These are phyloP conservation scores for Malus asiatica DNA, from an alignment of 306 rosid genomes.

Conservation along the genomic window DNA sequence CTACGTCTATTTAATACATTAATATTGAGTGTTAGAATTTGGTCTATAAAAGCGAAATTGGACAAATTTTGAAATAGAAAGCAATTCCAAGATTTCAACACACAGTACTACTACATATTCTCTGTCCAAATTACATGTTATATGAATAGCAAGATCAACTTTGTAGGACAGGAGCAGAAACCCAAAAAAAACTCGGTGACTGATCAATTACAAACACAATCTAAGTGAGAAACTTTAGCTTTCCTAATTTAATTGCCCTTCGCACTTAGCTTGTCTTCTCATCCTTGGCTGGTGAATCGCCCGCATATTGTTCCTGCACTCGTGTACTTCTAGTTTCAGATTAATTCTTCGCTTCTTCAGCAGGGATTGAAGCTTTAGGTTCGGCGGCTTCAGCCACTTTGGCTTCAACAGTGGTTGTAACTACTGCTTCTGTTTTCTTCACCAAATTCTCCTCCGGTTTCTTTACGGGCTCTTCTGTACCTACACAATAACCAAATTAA, in stretches of 20 bases:
- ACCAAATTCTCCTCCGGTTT: constrained; percentile 18
- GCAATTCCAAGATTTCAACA: neutral
- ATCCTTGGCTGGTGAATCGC: constrained; percentile 5
- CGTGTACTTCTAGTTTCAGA: neutral
- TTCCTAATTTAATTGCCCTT: neutral
- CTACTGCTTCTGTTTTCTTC: constrained; percentile 10
- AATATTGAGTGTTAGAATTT: neutral
- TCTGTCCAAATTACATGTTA: neutral
- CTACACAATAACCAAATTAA: neutral
- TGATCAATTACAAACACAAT: neutral
- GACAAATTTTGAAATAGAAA: neutral
- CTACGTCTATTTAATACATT: neutral
- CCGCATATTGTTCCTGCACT: constrained; percentile 12
- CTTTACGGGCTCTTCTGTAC: constrained; percentile 19
- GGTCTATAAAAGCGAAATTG: neutral
- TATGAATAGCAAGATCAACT: neutral
- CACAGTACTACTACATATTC: neutral
- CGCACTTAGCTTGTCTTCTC: neutral
- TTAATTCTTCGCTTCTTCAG: constrained; percentile 18
- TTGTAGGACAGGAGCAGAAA: neutral
- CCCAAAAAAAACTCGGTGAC: neutral
- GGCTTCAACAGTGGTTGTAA: neutral
- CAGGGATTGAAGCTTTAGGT: constrained; percentile 9
- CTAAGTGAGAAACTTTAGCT: neutral
- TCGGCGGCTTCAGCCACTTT: neutral